Conservation (phyloP, 129 eudicot genomes). For the Silybum marianum region DNA sequence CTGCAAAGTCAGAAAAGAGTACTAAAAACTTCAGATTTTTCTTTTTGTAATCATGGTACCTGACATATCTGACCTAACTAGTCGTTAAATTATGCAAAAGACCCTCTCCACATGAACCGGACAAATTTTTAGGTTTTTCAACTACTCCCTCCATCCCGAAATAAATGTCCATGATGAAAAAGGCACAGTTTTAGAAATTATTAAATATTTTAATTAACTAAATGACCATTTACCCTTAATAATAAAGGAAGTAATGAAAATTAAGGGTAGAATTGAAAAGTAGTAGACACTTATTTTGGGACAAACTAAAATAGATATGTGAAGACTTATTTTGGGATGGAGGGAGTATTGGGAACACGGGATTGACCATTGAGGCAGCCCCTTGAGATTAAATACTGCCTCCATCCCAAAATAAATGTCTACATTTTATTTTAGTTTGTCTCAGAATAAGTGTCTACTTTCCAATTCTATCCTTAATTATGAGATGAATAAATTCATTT, state of each 20-base stretch:
- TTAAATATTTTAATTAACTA: neutral
- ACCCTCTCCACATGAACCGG: neutral
- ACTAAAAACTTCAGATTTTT: neutral
- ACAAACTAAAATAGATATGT: neutral
- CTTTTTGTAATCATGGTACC: too few species aligned
- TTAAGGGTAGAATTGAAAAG: neutral
- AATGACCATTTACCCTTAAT: neutral
- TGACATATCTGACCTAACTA: neutral
- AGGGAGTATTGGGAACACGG: neutral
- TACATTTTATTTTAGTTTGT: neutral
- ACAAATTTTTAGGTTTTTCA: neutral
- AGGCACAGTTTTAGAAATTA: neutral
- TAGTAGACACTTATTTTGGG: neutral
- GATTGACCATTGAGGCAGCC: too few species aligned
- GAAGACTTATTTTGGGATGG: neutral
- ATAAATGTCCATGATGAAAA: neutral
- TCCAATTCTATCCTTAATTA: neutral
- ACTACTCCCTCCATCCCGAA: neutral
- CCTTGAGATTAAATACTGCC: too few species aligned
- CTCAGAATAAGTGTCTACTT: neutral
- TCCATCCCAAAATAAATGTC: neutral
- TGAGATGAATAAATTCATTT: neutral
- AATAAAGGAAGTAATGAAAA: neutral
- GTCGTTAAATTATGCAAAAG: neutral
- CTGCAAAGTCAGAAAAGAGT: slow-evolving; percentile 42